Conservation (phyloP, 768 basidiomycete species). For the Neoboletus magnificus region DNA sequence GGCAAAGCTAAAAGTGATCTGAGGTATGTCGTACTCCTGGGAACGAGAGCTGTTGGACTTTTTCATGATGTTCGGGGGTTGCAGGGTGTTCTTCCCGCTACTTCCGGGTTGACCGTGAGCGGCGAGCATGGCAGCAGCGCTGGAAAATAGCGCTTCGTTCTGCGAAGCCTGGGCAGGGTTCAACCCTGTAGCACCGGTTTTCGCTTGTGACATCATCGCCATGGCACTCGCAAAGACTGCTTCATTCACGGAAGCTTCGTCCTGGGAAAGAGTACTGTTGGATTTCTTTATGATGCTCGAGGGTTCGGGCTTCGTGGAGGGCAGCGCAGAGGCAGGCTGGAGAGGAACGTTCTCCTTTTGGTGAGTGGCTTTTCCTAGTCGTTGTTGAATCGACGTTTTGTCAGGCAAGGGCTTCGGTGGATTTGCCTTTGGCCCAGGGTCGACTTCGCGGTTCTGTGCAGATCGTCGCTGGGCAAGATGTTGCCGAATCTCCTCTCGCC, state of each 20-base stretch:
- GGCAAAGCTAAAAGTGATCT: constrained; percentile 27
- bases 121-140: constrained; percentile 15
- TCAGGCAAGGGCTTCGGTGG: constrained; percentile 13
- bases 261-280: constrained; percentile 25
- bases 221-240: constrained; percentile 26
- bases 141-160: constrained; percentile 27
- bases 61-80: constrained; percentile 25
- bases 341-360: constrained; percentile 30
- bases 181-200: constrained; percentile 4
- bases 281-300: constrained; percentile 25
- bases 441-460: constrained; percentile 15
- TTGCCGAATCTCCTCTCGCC: constrained; percentile 17
- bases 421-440: constrained; percentile 11
- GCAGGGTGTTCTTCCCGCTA: constrained; percentile 7
- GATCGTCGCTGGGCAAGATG: constrained; percentile 22
- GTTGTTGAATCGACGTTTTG: constrained; percentile 12
- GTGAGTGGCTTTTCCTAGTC: constrained; percentile 12
- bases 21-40: constrained; percentile 26
- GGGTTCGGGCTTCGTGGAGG: constrained; percentile 19
- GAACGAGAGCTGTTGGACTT: constrained; percentile 26
- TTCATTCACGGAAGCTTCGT: constrained; percentile 24
- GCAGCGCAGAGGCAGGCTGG: constrained; percentile 2
- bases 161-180: constrained; percentile 18
- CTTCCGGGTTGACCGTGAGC: constrained; percentile 8
- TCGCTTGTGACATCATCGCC: constrained; percentile 19